Conservation (phyloP, 805 yeast genomes). For the Ascoidea tarda region DNA sequence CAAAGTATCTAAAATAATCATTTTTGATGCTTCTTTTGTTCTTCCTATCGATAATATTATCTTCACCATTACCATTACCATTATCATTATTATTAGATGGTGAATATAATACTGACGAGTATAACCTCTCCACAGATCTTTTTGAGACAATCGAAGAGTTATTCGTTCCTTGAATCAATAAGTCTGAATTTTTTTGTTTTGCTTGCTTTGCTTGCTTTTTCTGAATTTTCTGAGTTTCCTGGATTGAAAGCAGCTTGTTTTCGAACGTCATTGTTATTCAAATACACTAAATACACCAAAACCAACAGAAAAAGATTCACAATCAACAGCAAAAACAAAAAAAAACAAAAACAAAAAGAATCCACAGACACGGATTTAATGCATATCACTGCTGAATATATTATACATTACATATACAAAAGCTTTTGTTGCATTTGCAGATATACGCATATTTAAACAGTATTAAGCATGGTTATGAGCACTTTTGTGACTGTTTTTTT, state of each 20-base stretch:
- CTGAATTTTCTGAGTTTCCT: conserved; percentile 14
- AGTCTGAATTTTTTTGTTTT: conserved; percentile 37
- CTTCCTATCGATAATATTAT: conserved; percentile 16
- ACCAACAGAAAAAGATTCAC: background rate
- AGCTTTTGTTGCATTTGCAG: too few species aligned
- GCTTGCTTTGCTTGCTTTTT: conserved; percentile 31
- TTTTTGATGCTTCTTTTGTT: conserved; percentile 13
- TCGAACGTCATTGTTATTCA: background rate
- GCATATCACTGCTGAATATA: too few species aligned
- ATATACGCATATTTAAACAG: too few species aligned
- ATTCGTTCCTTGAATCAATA: conserved; percentile 73
- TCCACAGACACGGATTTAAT: too few species aligned
- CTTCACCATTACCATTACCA: background rate
- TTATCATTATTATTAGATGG: conserved; percentile 7
- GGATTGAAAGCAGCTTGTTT: background rate
- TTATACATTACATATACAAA: too few species aligned
- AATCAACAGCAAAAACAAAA: too few species aligned
- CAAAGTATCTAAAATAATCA: conserved; percentile 51
- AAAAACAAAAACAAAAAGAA: too few species aligned
- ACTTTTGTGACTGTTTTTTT: too few species aligned
- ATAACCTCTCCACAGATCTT: conserved; percentile 61
- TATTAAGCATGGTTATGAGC: too few species aligned
- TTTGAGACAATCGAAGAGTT: conserved; percentile 75
- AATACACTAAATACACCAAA: background rate
- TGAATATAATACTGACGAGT: conserved; percentile 17